phyloP scores from a whole-genome alignment of 1,284 basidiomycete genomes.

The Irpex rosettiformis region DNA sequence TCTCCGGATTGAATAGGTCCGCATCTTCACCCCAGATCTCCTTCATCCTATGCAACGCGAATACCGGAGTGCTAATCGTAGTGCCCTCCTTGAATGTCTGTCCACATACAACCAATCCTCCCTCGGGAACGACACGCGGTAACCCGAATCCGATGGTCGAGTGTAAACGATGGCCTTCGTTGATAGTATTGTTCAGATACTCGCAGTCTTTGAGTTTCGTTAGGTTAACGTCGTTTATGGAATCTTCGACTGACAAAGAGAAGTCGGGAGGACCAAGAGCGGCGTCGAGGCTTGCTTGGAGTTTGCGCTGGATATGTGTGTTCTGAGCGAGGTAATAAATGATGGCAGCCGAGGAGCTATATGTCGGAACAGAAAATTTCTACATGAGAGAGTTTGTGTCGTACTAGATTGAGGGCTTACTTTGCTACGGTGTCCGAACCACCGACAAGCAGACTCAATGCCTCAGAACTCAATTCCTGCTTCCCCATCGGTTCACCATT shows the following conservation, averaged over 20 bases:
- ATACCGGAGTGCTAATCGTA: constrained; percentile 5
- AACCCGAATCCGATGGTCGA: constrained; percentile 27
- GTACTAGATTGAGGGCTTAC: background rate
- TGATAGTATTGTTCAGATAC: constrained; percentile 11
- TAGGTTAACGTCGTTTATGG: background rate
- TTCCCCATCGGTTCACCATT: constrained; percentile 6
- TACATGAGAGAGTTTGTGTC: background rate
- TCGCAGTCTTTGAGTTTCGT: constrained; percentile 5
- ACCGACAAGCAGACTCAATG: background rate
- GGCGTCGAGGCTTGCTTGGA: constrained; percentile 7
- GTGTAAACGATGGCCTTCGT: constrained; percentile 8
- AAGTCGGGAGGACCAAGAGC: constrained; percentile 7
- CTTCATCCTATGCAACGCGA: constrained; percentile 4
- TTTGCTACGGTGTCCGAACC: background rate
- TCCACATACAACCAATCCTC: constrained; percentile 33
- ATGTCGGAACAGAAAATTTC: background rate
- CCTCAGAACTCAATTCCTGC: background rate
- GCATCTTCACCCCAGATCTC: constrained; percentile 12
- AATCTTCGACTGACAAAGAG: background rate
- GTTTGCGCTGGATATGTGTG: constrained; percentile 5
- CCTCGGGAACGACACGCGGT: constrained; percentile 64
- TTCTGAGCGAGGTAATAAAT: constrained; percentile 4
- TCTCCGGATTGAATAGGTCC: constrained; percentile 10
- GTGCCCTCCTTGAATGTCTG: constrained; percentile 2
- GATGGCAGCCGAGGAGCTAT: constrained; percentile 7